Evolutionary conservation across 2,329 filamentous ascomycete species (phyloP), one percentile per base, ranked within the genome.

Genomic region (Phaeosphaeria sp.): DNA sequence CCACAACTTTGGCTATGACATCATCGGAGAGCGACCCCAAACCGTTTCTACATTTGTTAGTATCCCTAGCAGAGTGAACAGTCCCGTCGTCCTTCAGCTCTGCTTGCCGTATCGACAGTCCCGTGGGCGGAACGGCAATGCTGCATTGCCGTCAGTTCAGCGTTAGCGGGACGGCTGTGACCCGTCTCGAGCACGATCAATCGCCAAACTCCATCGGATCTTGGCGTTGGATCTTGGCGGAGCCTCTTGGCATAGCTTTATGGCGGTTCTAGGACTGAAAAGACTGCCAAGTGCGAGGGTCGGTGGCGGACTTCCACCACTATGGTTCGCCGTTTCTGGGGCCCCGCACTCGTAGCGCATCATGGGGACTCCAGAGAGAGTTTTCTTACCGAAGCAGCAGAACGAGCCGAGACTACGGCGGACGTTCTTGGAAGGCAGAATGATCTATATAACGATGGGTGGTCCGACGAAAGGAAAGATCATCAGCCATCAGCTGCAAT

Each of bases 341-440:
- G 63, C 63, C 63, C 63, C 63, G 63, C 63, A 60, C 27, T 54
- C 50, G 56, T 63, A 58, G 60, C 46, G 39, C 42, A 44, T 44
- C 42, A 20, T 44, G 42, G 42, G 42, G 18, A 44, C 15, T 44
- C 42, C 42, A 21, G 21, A 17, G 11, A 44, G 18, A 44, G 18
- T 44, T 21, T 22, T 21, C 18, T 21, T 7, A 15, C 42, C 18
- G 22, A 21, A 22, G 18, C n/a, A 44, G 42, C 10, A 44, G 15
- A 18, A 44, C 21, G 10, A 22, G 42, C 42, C 42, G 22, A 50
- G 46, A 20, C 10, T 44, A 20, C 18, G n/a, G 23, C 15, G 22
- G 55, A 36, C 9, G 23, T 44, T 47, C 3, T 39, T 21, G 30
- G 30, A 36, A 6, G 6, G 30, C 13, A 36, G 30, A 36, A 36